Evolutionary conservation across 768 basidiomycete species (phyloP).

Genomic region (Rhizopogon roseolus): DNA sequence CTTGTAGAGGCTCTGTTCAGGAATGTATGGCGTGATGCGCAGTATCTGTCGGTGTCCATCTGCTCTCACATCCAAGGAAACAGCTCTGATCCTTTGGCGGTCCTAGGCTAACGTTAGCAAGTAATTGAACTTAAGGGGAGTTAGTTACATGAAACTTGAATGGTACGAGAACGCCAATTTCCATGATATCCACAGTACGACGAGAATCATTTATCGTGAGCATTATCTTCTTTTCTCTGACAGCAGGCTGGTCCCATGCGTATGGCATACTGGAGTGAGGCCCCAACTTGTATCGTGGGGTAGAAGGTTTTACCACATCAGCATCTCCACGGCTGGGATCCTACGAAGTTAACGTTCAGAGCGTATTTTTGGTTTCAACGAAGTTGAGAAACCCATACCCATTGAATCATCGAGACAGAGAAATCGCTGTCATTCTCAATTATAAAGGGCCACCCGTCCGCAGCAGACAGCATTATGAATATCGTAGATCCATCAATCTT

Average conservation of each 20-base stretch:
- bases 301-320: constrained; percentile 30
- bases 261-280: constrained; percentile 59
- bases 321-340: constrained; percentile 38
- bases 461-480: constrained; percentile 68
- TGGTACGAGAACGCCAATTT: constrained; percentile 88
- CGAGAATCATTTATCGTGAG: constrained; percentile 57
- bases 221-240: constrained; percentile 71
- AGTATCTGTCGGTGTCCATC: constrained; percentile 82
- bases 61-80: constrained; percentile 91
- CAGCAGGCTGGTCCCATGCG: constrained; percentile 93
- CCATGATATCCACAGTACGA: constrained; percentile 83
- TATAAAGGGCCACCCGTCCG: constrained; percentile 81
- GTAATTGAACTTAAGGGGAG: neutral
- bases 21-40: constrained; percentile 81
- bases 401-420: constrained; percentile 65
- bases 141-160: constrained; percentile 73
- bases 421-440: constrained; percentile 88
- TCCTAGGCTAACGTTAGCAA: constrained; percentile 31
- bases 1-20: constrained; percentile 85
- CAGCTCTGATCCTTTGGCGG: constrained; percentile 50
- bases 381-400: constrained; percentile 35
- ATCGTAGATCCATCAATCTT: constrained; percentile 84
- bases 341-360: constrained; percentile 17
- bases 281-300: constrained; percentile 49
- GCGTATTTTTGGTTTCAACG: neutral